Base-by-base conservation (phyloP, 345 rosid genomes). In the Carallia pectinifolia region DNA sequence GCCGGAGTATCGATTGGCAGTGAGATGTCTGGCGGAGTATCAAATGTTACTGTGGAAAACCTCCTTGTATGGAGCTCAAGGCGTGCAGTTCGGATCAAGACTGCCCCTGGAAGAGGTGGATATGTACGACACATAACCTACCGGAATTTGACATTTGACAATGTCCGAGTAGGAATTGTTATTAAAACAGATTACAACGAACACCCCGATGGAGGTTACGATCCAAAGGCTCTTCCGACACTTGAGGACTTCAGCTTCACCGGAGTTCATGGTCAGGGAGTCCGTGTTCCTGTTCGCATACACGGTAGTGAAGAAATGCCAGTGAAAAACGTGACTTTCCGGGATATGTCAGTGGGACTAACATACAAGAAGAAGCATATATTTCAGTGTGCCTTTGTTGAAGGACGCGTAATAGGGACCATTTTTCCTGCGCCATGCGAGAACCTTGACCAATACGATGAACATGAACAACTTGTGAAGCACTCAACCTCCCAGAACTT, bases 1-100 rank as follows among this genome's bases (percentile, higher is more conserved):
- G 98, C 97, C n/a, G 99, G 99, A 19, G 56, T 94, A 70, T 94
- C 97, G 38, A 91, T 91, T 62, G 97, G 97, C 78, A 92, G 99
- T 69, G 99, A 92, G 87, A 94, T 94, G 97, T 94, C 93, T 29
- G 97, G 99, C 50, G 97, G 99, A 33, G 97, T 94, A 58, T 90
- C 92, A 23, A 87, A 90, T 64, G 85, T 92, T 66, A 94, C 93
- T 0, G 81, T 90, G 52, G 92, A 94, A 72, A 94, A 92, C 76
- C 59, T 94, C 75, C 84, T 85, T 15, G 86, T 94, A 1, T 91
- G 98, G 98, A 87, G 83, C 81, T 94, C 97, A 3, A 73, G 98
- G 68, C 95, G 95, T 58, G 98, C 92, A 3, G 93, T 91, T 70
- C 84, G 97, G 74, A 94, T 91, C 73, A 94, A 94, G 82, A 94